Percentiles rank a stretch among this genome's conserved stretches.
phyloP scores from a whole-genome alignment of 176 grass and related monocot genomes.

The Urochloa ruziziensis region DNA sequence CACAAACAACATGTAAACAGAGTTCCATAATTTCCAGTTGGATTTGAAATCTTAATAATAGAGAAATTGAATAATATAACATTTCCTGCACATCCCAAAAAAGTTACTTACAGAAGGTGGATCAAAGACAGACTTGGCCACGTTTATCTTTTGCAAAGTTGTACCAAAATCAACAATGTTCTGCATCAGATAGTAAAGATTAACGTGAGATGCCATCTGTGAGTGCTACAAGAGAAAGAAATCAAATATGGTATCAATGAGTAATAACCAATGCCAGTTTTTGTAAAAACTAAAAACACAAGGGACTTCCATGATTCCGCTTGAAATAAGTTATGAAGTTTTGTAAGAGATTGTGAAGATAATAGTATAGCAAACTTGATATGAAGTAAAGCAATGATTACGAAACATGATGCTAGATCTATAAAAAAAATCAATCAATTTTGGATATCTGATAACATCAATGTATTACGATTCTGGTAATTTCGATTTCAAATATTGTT shows the following conservation, averaged over 20 bases:
- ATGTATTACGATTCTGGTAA: background rate
- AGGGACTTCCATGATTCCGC: background rate
- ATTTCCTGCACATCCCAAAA: background rate
- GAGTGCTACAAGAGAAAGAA: background rate
- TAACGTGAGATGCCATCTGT: background rate
- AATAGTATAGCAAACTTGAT: background rate
- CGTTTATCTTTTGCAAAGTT: constrained; percentile 55
- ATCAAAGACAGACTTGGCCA: constrained; percentile 60
- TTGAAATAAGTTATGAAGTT: background rate
- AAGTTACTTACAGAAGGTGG: constrained; percentile 63
- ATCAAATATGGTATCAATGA: background rate
- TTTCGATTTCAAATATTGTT: background rate
- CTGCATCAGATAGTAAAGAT: constrained; percentile 45
- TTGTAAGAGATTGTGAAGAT: background rate
- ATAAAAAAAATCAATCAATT: no score
- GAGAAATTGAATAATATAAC: background rate
- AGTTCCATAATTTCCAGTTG: background rate
- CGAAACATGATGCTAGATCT: no score
- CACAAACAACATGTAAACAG: constrained; percentile 7
- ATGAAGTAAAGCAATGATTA: background rate
- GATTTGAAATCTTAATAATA: background rate
- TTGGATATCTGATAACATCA: background rate
- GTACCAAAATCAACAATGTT: constrained; percentile 68
- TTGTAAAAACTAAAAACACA: background rate
- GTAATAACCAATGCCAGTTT: background rate